These are phyloP conservation scores for Porogramme epimiltina DNA, from an alignment of 1,284 basidiomycete species.

Conservation along the genomic window DNA sequence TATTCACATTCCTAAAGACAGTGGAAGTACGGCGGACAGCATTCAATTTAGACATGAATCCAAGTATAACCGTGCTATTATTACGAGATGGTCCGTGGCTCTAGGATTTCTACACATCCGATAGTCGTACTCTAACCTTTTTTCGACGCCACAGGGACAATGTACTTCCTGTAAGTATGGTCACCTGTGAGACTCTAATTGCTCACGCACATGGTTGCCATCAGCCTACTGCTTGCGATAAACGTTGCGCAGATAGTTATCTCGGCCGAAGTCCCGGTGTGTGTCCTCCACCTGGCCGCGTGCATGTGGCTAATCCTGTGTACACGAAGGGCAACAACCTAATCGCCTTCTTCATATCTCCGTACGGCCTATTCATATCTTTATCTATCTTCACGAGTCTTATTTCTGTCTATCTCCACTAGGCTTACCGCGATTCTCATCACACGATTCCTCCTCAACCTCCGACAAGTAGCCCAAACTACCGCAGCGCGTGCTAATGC, in stretches of 20 bases:
- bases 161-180: constrained; percentile 20
- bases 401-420: no score
- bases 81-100: constrained; percentile 20
- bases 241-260: constrained; percentile 12
- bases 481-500: no score
- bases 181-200: no score
- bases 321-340: constrained; percentile 3
- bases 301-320: not conserved
- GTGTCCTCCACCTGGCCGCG: not conserved
- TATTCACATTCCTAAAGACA: constrained; percentile 21
- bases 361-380: constrained; percentile 3
- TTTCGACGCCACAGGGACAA: constrained; percentile 9
- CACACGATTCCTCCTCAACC: constrained; percentile 18
- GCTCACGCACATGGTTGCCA: not conserved
- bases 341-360: constrained; percentile 10
- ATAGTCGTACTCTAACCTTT: not conserved
- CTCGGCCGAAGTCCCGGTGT: constrained; percentile 5
- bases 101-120: no score
- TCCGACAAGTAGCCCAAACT: constrained; percentile 9
- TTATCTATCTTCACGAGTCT: not conserved
- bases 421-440: constrained; percentile 19
- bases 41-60: not conserved
- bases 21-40: constrained; percentile 4
- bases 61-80: constrained; percentile 12
- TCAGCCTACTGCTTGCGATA: constrained; percentile 10